phyloP scores from a whole-genome alignment of 495 filamentous ascomycete species.

The Xylaria flabelliformis region DNA sequence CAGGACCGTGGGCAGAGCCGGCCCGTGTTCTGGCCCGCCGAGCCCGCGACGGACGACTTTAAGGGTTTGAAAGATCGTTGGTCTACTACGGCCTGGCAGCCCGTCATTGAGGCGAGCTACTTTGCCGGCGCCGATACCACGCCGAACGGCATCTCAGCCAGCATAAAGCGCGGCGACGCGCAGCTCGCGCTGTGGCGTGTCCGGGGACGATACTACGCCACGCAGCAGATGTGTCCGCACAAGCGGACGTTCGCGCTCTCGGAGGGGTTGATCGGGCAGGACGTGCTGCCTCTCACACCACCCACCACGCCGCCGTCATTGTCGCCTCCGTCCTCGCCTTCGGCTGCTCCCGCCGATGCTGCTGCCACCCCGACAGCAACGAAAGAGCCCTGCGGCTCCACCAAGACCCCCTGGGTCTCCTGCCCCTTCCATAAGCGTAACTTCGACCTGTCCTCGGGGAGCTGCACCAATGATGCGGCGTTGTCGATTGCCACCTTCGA shows the following conservation, averaged over 20 bases:
- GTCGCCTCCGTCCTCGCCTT: conserved; percentile 14
- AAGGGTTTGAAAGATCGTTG: conserved; percentile 67
- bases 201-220: conserved; percentile 82
- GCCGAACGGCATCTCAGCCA: conserved; percentile 72
- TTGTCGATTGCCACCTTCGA: conserved; percentile 89
- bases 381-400: conserved; percentile 36
- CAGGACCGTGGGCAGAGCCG: conserved; percentile 76
- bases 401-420: conserved; percentile 76
- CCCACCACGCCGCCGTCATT: conserved; percentile 55
- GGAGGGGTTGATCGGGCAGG: conserved; percentile 87
- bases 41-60: conserved; percentile 75
- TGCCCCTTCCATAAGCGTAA: conserved; percentile 96
- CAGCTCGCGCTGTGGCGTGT: conserved; percentile 93
- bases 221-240: conserved; percentile 98
- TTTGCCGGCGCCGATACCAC: conserved; percentile 69
- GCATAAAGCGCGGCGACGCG: conserved; percentile 87
- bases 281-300: conserved; percentile 44
- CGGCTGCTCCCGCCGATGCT: not conserved
- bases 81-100: conserved; percentile 82
- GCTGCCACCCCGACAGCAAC: not conserved
- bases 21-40: conserved; percentile 84
- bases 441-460: conserved; percentile 76
- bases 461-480: conserved; percentile 76
- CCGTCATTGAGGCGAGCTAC: conserved; percentile 73
- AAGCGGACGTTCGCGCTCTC: conserved; percentile 91